Percentiles rank a stretch among this genome's conserved stretches.
Evolutionary conservation across 106 monocot species (phyloP).

Genomic region (Iris macrosiphon): DNA sequence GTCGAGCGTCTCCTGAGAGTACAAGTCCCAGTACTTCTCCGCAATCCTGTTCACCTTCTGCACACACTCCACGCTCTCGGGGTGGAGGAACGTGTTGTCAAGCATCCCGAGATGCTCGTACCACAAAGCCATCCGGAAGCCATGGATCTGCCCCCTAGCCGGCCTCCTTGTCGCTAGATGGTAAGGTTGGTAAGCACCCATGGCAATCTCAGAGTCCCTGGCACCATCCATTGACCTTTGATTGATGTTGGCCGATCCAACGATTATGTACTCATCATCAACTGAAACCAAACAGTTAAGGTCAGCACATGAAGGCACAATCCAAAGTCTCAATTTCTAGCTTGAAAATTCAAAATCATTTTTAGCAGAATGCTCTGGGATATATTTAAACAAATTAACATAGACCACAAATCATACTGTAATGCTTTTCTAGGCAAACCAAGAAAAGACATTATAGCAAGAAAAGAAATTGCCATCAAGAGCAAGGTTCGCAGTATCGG

Average conservation of each 20-base stretch:
- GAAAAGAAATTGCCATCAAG: too few species aligned
- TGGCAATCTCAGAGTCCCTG: slow-evolving; percentile 49
- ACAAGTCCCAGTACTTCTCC: slow-evolving; percentile 32
- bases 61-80: slow-evolving; percentile 39
- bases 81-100: slow-evolving; percentile 33
- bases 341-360: too few species aligned
- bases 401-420: too few species aligned
- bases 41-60: slow-evolving; percentile 37
- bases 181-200: slow-evolving; percentile 50
- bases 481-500: too few species aligned
- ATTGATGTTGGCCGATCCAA: slow-evolving; percentile 60
- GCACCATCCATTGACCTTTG: slow-evolving; percentile 50
- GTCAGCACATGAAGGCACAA: neutral
- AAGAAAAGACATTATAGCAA: too few species aligned
- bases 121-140: slow-evolving; percentile 46
- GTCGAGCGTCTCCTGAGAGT: slow-evolving; percentile 18
- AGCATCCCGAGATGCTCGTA: slow-evolving; percentile 43
- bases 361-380: too few species aligned
- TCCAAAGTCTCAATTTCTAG: too few species aligned
- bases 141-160: slow-evolving; percentile 39
- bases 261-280: slow-evolving; percentile 56
- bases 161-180: slow-evolving; percentile 18
- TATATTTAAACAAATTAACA: too few species aligned
- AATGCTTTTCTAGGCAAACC: too few species aligned
- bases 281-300: slow-evolving; percentile 9